Conservation (phyloP, 108 stramenopile species). For the Nannochloropsis salina region DNA sequence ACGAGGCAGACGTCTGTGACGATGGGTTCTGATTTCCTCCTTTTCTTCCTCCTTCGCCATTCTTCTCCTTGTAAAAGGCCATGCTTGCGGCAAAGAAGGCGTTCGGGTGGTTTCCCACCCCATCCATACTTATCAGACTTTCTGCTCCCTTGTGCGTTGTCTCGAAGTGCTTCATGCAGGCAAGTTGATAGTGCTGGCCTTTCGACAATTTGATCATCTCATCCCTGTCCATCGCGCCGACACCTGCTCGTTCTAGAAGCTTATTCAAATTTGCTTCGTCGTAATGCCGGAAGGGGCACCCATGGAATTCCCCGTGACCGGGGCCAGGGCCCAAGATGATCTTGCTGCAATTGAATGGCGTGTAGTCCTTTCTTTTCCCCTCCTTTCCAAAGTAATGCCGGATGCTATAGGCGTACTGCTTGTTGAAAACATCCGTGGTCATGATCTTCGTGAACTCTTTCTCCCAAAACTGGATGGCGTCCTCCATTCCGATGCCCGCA, state of each 20-base stretch:
- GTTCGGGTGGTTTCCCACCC: slow-evolving; percentile 93
- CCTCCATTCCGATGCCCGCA: slow-evolving; percentile 82
- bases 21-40: background rate
- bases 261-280: slow-evolving; percentile 65
- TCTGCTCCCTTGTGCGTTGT: slow-evolving; percentile 65
- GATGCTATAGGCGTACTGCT: slow-evolving; percentile 86
- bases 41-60: background rate
- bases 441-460: slow-evolving; percentile 51
- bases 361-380: slow-evolving; percentile 83
- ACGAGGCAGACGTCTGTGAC: background rate
- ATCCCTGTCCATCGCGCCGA: slow-evolving; percentile 60
- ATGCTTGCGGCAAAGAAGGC: slow-evolving; percentile 84
- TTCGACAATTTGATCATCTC: slow-evolving; percentile 66
- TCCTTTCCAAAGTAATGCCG: slow-evolving; percentile 98
- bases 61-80: slow-evolving; percentile 49
- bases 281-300: slow-evolving; percentile 91
- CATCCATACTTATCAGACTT: slow-evolving; percentile 55
- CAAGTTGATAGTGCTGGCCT: slow-evolving; percentile 76
- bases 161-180: slow-evolving; percentile 90
- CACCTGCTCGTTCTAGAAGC: slow-evolving; percentile 58
- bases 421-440: slow-evolving; percentile 77
- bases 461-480: slow-evolving; percentile 83
- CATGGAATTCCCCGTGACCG: slow-evolving; percentile 71
- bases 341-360: slow-evolving; percentile 69
- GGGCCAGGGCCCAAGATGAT: slow-evolving; percentile 81